A percentile compares a stretch with the other conserved stretches of the same genome.
phyloP scores from a whole-genome alignment of 495 filamentous ascomycete species.

The Beverwykella pulmonaria region DNA sequence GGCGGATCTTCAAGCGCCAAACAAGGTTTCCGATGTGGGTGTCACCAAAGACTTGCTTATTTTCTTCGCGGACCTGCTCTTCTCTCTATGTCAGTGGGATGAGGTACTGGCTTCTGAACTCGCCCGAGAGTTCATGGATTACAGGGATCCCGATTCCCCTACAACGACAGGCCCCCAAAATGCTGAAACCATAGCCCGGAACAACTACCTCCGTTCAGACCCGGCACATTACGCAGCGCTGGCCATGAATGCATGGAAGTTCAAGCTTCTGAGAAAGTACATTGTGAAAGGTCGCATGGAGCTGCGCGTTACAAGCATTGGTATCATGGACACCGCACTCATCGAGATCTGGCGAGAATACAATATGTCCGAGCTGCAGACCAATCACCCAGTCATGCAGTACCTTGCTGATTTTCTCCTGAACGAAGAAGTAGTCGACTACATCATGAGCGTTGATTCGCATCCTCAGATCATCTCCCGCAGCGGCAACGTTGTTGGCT shows the following conservation, averaged over 20 bases:
- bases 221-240: slow-evolving; percentile 42
- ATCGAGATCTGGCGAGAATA: slow-evolving; percentile 62
- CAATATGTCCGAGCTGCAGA: slow-evolving; percentile 47
- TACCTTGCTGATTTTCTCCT: slow-evolving; percentile 70
- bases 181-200: not conserved
- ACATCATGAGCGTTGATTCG: slow-evolving; percentile 87
- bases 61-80: slow-evolving; percentile 11
- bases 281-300: slow-evolving; percentile 88
- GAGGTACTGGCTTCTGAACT: slow-evolving; percentile 13
- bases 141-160: slow-evolving; percentile 17
- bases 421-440: slow-evolving; percentile 69
- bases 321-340: slow-evolving; percentile 71
- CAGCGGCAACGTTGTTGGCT: slow-evolving; percentile 82
- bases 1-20: slow-evolving; percentile 26
- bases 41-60: slow-evolving; percentile 18
- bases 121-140: slow-evolving; percentile 27
- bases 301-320: slow-evolving; percentile 72
- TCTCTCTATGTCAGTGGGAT: slow-evolving; percentile 20
- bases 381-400: slow-evolving; percentile 58
- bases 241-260: slow-evolving; percentile 68
- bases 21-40: slow-evolving; percentile 26
- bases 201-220: slow-evolving; percentile 2
- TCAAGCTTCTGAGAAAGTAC: slow-evolving; percentile 67
- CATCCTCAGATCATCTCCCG: slow-evolving; percentile 85
- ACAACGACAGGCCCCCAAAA: not conserved